phyloP scores from a whole-genome alignment of 768 basidiomycete genomes.

The Piloderma croceum region DNA sequence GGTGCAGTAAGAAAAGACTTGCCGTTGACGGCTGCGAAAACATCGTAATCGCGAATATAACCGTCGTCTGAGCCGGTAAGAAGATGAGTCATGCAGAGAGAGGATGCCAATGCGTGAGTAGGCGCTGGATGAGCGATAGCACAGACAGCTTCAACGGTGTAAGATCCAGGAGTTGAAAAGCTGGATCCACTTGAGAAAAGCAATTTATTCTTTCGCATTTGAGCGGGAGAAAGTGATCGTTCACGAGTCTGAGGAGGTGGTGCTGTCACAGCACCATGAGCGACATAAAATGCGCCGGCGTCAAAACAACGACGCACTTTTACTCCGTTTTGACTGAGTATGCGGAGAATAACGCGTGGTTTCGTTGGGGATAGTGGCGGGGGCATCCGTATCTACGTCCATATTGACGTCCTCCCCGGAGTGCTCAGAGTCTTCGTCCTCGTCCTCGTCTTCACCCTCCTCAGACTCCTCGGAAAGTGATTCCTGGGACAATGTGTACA shows the following conservation, averaged over 20 bases:
- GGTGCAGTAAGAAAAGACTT: conserved; percentile 83
- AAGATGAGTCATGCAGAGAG: conserved; percentile 81
- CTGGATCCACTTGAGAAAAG: conserved; percentile 24
- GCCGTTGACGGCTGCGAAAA: conserved; percentile 84
- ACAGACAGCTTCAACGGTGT: conserved; percentile 85
- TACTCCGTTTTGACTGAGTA: conserved; percentile 30
- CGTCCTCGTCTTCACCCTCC: conserved; percentile 50
- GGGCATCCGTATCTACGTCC: conserved; percentile 22
- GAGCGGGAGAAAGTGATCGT: conserved; percentile 51
- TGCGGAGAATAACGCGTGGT: too few relatives aligned
- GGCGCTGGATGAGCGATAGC: conserved; percentile 86
- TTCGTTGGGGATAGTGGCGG: conserved; percentile 16
- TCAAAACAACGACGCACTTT: conserved; percentile 23
- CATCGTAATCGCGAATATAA: conserved; percentile 88
- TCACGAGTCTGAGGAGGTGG: conserved; percentile 31
- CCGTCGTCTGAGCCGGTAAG: conserved; percentile 92
- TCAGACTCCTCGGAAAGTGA: conserved; percentile 58
- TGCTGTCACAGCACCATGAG: conserved; percentile 11
- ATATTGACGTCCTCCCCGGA: too few relatives aligned
- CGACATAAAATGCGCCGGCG: background rate
- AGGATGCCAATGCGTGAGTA: conserved; percentile 83
- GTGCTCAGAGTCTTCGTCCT: conserved; percentile 42
- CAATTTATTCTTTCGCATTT: conserved; percentile 44
- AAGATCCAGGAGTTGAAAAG: conserved; percentile 58
- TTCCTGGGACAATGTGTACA: conserved; percentile 33